Percentiles rank a stretch among this genome's conserved stretches.
phyloP scores from a whole-genome alignment of 2,329 filamentous ascomycete species.

The Aspergillus novoparasiticus region DNA sequence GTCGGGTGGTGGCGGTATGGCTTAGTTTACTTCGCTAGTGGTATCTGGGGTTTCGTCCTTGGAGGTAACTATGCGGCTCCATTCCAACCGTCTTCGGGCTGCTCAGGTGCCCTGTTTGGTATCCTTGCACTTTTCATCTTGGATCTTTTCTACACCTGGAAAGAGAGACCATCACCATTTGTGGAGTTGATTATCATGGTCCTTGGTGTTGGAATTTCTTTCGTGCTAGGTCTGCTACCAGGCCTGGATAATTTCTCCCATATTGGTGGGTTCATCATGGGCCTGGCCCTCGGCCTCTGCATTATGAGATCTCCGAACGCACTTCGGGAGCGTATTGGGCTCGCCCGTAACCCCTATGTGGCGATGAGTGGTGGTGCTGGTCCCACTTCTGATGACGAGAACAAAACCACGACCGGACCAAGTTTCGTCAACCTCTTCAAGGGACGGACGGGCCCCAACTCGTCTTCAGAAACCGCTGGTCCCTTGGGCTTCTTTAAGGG shows the following conservation, averaged over 20 bases:
- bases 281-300: slow-evolving; percentile 81
- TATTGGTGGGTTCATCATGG: slow-evolving; percentile 94
- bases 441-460: slow-evolving; percentile 59
- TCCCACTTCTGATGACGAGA: slow-evolving; percentile 31
- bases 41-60: slow-evolving; percentile 94
- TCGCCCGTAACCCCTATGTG: slow-evolving; percentile 69
- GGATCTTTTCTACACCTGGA: slow-evolving; percentile 92
- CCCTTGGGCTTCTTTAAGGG: slow-evolving; percentile 80
- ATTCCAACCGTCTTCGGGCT: slow-evolving; percentile 80
- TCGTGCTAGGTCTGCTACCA: slow-evolving; percentile 87
- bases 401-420: slow-evolving; percentile 59
- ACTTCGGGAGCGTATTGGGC: slow-evolving; percentile 72
- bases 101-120: slow-evolving; percentile 88
- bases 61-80: slow-evolving; percentile 90
- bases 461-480: slow-evolving; percentile 15
- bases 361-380: slow-evolving; percentile 60
- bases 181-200: slow-evolving; percentile 87
- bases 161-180: slow-evolving; percentile 71
- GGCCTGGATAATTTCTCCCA: slow-evolving; percentile 97
- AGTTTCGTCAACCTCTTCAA: slow-evolving; percentile 55
- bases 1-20: slow-evolving; percentile 88
- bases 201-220: slow-evolving; percentile 83
- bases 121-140: slow-evolving; percentile 85
- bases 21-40: slow-evolving; percentile 84
- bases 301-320: slow-evolving; percentile 85